Evolutionary conservation across 2,329 filamentous ascomycete genomes (phyloP).

Genomic region (Aspergillus neoniger): DNA sequence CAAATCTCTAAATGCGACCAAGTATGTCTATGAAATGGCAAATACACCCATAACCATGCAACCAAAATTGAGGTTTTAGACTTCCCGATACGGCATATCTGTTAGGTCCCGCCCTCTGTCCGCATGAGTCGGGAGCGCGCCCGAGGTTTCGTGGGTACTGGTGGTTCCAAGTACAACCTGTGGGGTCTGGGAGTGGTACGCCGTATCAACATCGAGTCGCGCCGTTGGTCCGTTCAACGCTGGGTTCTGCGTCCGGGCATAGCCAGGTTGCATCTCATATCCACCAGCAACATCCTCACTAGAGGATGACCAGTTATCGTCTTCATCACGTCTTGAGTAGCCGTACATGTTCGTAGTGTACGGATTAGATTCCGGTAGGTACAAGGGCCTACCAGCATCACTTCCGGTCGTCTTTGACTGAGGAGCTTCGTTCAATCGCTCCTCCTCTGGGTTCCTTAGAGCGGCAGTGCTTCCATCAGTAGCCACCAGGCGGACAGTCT

Average conservation of each 20-base stretch:
- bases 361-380: conserved; percentile 26
- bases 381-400: conserved; percentile 17
- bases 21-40: background rate
- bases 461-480: conserved; percentile 26
- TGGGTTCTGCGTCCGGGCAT: conserved; percentile 28
- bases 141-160: conserved; percentile 15
- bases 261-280: conserved; percentile 41
- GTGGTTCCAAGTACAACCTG: conserved; percentile 10
- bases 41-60: background rate
- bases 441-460: conserved; percentile 37
- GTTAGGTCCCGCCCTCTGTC: conserved; percentile 23
- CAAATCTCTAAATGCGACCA: background rate
- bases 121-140: conserved; percentile 11
- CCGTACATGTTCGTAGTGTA: conserved; percentile 28
- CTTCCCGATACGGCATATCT: conserved; percentile 20
- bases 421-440: conserved; percentile 22
- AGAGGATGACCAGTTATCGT: conserved; percentile 39
- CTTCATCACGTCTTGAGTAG: conserved; percentile 33
- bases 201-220: conserved; percentile 30
- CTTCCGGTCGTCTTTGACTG: conserved; percentile 11
- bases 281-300: conserved; percentile 41
- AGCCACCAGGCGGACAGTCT: conserved; percentile 13
- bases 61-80: background rate
- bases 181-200: conserved; percentile 31
- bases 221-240: conserved; percentile 21